These are phyloP conservation scores for Nitzschia putrida DNA, from an alignment of 108 stramenopile genomes.

Conservation along the genomic window DNA sequence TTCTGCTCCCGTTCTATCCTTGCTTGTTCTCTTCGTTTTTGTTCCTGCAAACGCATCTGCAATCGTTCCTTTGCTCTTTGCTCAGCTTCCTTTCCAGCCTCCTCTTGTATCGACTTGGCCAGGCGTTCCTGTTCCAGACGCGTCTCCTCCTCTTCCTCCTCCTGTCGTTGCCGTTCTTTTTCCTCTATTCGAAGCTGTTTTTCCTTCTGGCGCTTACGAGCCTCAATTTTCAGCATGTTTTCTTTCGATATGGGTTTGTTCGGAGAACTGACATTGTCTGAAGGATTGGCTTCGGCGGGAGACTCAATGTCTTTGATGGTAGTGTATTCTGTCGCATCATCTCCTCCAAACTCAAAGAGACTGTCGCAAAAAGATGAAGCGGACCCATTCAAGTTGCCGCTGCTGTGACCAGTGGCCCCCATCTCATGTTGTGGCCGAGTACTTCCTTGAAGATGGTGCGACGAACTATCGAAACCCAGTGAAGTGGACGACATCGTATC, in stretches of 20 bases:
- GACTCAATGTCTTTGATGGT: no score
- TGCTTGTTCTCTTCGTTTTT: background rate
- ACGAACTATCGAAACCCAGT: constrained; percentile 5
- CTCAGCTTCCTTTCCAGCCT: background rate
- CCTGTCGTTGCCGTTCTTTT: background rate
- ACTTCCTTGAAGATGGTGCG: background rate
- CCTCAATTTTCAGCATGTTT: no score
- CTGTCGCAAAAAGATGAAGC: background rate
- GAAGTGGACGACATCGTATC: constrained; percentile 6
- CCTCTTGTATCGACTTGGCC: background rate
- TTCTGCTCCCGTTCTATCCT: background rate
- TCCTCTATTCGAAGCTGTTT: background rate
- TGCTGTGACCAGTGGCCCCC: background rate
- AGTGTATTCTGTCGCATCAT: background rate
- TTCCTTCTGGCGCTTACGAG: no score
- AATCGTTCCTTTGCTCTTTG: background rate
- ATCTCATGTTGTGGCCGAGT: background rate
- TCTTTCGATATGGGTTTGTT: no score
- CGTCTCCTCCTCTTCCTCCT: background rate
- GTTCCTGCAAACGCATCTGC: no score
- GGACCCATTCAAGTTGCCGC: background rate
- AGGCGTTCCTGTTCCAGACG: background rate
- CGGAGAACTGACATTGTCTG: no score
- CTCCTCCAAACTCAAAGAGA: background rate
- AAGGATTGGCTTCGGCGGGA: no score